Evolutionary conservation across 176 grass and related monocot genomes (phyloP).

Genomic region (Juncus inflexus): DNA sequence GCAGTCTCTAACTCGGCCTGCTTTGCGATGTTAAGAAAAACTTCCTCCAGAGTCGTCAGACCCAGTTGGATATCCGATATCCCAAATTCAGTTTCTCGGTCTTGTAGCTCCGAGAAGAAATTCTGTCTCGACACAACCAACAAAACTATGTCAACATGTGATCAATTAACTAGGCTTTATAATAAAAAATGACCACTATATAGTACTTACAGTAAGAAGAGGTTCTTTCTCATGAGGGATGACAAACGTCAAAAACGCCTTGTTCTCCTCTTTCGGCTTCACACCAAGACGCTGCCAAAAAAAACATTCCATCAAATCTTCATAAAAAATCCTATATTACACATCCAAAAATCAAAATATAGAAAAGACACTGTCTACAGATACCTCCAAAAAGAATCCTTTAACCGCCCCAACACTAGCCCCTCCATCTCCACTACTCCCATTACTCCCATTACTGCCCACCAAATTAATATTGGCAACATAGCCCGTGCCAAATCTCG

Average conservation of each 20-base stretch:
- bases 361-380: slow-evolving; percentile 1
- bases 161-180: background rate
- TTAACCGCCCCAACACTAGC: slow-evolving; percentile 65
- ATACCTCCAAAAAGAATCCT: slow-evolving; percentile 85
- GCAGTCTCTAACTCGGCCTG: slow-evolving; percentile 83
- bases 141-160: background rate
- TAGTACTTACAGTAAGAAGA: slow-evolving; percentile 65
- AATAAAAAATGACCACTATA: background rate
- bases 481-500: slow-evolving; percentile 88
- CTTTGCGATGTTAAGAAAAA: slow-evolving; percentile 93
- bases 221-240: slow-evolving; percentile 80
- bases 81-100: slow-evolving; percentile 73
- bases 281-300: slow-evolving; percentile 53
- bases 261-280: slow-evolving; percentile 77
- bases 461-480: slow-evolving; percentile 86
- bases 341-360: background rate
- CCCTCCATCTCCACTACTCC: slow-evolving; percentile 27
- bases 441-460: slow-evolving; percentile 38
- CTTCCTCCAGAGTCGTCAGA: slow-evolving; percentile 89
- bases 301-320: slow-evolving; percentile 8
- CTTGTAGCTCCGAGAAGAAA: slow-evolving; percentile 83
- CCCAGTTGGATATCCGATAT: slow-evolving; percentile 94
- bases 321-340: background rate
- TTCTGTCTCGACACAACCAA: slow-evolving; percentile 42
- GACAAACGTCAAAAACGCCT: slow-evolving; percentile 82